Percentiles rank a stretch among this genome's conserved stretches.
Evolutionary conservation across 106 monocot species (phyloP).

Genomic region (Xerophyta viscosa): DNA sequence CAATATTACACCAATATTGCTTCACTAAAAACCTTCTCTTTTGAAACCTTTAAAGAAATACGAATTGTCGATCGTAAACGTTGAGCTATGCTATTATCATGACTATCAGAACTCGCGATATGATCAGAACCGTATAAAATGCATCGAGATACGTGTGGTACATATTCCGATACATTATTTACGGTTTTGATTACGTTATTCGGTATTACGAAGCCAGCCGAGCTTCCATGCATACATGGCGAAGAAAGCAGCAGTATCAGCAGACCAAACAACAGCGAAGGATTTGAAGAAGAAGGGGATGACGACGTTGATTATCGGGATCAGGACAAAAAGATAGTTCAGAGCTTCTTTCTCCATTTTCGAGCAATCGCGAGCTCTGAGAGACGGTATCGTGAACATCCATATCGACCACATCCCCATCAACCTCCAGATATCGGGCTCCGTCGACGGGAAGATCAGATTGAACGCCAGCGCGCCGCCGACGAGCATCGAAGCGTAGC

Average conservation of each 20-base stretch:
- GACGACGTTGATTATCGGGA: conserved; percentile 70
- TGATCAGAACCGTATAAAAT: too few relatives aligned
- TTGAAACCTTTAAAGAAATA: too few relatives aligned
- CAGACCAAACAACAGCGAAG: conserved; percentile 94
- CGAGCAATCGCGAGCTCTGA: conserved; percentile 84
- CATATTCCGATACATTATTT: too few relatives aligned
- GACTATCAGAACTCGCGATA: too few relatives aligned
- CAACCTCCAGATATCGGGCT: conserved; percentile 93
- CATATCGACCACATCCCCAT: conserved; percentile 99
- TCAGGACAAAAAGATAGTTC: conserved; percentile 82
- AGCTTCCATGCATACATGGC: conserved; percentile 90
- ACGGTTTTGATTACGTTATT: too few relatives aligned
- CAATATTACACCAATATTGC: too few relatives aligned
- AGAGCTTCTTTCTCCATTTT: conserved; percentile 96
- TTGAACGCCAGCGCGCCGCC: conserved; percentile 94
- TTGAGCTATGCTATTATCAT: too few relatives aligned
- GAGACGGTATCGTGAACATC: conserved; percentile 98
- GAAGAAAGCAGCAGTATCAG: conserved; percentile 77
- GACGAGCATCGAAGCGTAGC: conserved; percentile 82
- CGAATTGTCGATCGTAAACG: too few relatives aligned
- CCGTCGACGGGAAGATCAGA: conserved; percentile 89
- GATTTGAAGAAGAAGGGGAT: conserved; percentile 89
- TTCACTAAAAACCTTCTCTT: too few relatives aligned
- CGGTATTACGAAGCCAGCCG: too few relatives aligned
- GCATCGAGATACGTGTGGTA: too few relatives aligned